These are phyloP conservation scores for Venturiaceae sp. DNA, from an alignment of 2,329 filamentous ascomycete genomes.

Conservation along the genomic window DNA sequence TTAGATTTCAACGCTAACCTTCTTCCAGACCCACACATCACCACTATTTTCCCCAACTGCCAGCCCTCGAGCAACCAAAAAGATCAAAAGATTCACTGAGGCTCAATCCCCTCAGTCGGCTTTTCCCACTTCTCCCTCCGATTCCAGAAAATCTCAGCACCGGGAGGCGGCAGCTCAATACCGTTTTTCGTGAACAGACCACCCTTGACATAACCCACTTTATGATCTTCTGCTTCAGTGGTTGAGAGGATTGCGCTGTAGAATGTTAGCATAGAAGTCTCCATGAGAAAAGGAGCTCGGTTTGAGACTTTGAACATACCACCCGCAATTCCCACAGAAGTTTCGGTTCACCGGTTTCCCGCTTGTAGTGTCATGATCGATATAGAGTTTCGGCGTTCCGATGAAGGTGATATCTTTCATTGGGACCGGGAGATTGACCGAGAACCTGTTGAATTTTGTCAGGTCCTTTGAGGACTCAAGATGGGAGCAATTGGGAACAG, in stretches of 20 bases:
- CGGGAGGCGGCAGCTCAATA: not conserved
- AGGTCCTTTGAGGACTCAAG: too few relatives aligned
- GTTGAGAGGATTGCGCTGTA: not conserved
- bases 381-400: not conserved
- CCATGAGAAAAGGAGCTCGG: not conserved
- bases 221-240: not conserved
- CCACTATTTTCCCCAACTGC: too few relatives aligned
- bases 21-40: too few relatives aligned
- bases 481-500: not conserved
- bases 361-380: not conserved
- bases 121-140: conserved; percentile 1
- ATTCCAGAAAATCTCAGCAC: not conserved
- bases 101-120: not conserved
- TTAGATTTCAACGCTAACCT: too few relatives aligned
- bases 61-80: too few relatives aligned
- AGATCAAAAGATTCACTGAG: not conserved
- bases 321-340: not conserved
- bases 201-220: not conserved
- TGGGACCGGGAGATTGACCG: not conserved
- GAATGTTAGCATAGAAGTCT: not conserved
- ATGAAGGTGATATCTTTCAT: not conserved
- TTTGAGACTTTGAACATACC: not conserved
- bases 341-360: not conserved
- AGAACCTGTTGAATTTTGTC: not conserved
- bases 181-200: not conserved